phyloP scores from a whole-genome alignment of 192 early-diverging fungal genomes.

The Phycomyces nitens region DNA sequence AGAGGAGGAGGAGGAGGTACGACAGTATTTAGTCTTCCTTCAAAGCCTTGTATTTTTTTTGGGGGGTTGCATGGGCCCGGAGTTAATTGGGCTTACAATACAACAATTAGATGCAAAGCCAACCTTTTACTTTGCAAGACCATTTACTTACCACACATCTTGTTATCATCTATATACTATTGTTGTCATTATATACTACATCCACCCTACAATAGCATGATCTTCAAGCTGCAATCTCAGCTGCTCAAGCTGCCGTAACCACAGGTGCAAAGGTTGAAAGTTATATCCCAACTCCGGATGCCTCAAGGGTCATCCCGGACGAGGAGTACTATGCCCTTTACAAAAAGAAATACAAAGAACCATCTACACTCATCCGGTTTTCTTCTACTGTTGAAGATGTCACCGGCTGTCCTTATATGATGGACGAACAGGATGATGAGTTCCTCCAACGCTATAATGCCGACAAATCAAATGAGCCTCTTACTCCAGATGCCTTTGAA shows the following conservation, averaged over 20 bases:
- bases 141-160: neutral
- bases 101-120: neutral
- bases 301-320: slow-evolving; percentile 53
- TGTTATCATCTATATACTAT: neutral
- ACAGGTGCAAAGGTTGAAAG: slow-evolving; percentile 41
- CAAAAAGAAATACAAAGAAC: slow-evolving; percentile 53
- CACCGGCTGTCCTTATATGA: slow-evolving; percentile 69
- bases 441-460: slow-evolving; percentile 50
- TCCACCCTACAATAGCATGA: slow-evolving; percentile 60
- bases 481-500: slow-evolving; percentile 70
- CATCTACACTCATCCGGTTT: slow-evolving; percentile 69
- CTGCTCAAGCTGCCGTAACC: slow-evolving; percentile 57
- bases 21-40: neutral
- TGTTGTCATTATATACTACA: slow-evolving; percentile 38
- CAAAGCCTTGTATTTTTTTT: too few species aligned
- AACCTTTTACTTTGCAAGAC: too few species aligned
- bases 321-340: slow-evolving; percentile 59
- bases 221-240: slow-evolving; percentile 78
- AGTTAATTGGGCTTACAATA: slow-evolving; percentile 16
- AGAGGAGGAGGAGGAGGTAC: slow-evolving; percentile 70
- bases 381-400: slow-evolving; percentile 77
- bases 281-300: slow-evolving; percentile 89
- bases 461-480: neutral
- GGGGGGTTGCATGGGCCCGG: slow-evolving; percentile 11
- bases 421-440: slow-evolving; percentile 68